Evolutionary conservation across 768 basidiomycete genomes (phyloP), one percentile per base, ranked within the genome.

Genomic region (Piloderma croceum): DNA sequence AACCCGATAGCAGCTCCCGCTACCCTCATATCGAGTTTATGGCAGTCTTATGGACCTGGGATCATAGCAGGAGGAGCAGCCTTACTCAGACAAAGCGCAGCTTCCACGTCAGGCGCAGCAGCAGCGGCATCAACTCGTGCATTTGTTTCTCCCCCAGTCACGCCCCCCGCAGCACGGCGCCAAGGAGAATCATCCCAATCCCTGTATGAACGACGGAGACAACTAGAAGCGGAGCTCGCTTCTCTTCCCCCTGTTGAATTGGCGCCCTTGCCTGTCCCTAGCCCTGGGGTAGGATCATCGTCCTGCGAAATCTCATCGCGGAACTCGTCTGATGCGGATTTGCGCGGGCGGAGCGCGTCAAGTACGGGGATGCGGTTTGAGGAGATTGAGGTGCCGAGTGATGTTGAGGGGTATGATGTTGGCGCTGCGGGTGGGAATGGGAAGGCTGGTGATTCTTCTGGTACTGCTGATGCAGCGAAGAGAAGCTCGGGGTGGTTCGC

Each of bases 31-130:
- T 74, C 70, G 17, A 76, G 75, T 1, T 64, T 91, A 12, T 90
- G 88, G 88, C 68, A 70, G n/a, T 74, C 79, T 2, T 90, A 87
- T 46, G 89, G 86, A 1, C 88, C 89, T 1, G 56, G 71, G 3
- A 70, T 90, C 31, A 50, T 90, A 10, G 83, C 83, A 3, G 72
- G 76, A 1, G 83, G 86, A 15, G 71, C 83, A 1, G 74, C 76
- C 3, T 56, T 88, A 4, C 59, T 89, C 11, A 68, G 68, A 13
- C 76, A 80, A 44, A 65, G 73, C 17, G 64, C 74, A 10, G 62
- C 65, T 0, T 62, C 67, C 13, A 61, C 75, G 1, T 52, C 62
- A 24, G 44, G 65, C 19, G 44, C 59, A 18, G 17, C 50, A 13
- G 53, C 56, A 3, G 47, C 43, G 24, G 50, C 59, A 61, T 17